Evolutionary conservation across 2,329 filamentous ascomycete genomes (phyloP).

Genomic region (Aspergillus unguis): DNA sequence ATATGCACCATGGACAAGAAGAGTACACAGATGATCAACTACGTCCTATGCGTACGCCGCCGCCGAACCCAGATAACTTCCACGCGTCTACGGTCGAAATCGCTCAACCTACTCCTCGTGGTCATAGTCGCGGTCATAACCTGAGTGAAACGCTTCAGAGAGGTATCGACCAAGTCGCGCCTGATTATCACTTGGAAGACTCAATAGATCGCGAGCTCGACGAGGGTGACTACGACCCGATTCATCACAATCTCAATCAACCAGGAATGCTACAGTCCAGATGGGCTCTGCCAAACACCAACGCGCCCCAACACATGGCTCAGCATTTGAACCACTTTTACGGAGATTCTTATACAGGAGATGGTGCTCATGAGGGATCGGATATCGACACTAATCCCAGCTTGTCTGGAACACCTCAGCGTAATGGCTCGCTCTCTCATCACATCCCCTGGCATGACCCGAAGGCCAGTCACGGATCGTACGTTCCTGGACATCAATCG

Average conservation of each 20-base stretch:
- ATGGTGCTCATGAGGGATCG: constrained; percentile 51
- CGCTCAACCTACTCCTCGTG: constrained; percentile 58
- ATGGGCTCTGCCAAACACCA: constrained; percentile 36
- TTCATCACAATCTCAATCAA: constrained; percentile 23
- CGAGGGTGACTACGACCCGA: constrained; percentile 61
- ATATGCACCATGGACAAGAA: constrained; percentile 28
- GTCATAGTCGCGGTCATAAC: constrained; percentile 61
- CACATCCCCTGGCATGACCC: constrained; percentile 35
- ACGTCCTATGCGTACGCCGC: constrained; percentile 30
- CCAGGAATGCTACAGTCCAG: constrained; percentile 33
- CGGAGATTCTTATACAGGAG: constrained; percentile 29
- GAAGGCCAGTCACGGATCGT: constrained; percentile 32
- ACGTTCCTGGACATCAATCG: constrained; percentile 58
- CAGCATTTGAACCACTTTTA: constrained; percentile 36
- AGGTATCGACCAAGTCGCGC: constrained; percentile 63
- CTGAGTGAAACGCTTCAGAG: constrained; percentile 74
- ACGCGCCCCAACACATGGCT: constrained; percentile 22
- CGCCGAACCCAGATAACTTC: constrained; percentile 39
- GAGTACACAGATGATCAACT: constrained; percentile 21
- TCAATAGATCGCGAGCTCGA: constrained; percentile 75
- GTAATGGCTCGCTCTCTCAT: constrained; percentile 26
- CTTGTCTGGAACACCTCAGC: constrained; percentile 61
- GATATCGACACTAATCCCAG: constrained; percentile 73
- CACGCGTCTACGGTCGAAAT: constrained; percentile 50
- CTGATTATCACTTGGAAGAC: constrained; percentile 80